Conservation (phyloP, 768 basidiomycete genomes). For the Xerocomellus dryophilus region DNA sequence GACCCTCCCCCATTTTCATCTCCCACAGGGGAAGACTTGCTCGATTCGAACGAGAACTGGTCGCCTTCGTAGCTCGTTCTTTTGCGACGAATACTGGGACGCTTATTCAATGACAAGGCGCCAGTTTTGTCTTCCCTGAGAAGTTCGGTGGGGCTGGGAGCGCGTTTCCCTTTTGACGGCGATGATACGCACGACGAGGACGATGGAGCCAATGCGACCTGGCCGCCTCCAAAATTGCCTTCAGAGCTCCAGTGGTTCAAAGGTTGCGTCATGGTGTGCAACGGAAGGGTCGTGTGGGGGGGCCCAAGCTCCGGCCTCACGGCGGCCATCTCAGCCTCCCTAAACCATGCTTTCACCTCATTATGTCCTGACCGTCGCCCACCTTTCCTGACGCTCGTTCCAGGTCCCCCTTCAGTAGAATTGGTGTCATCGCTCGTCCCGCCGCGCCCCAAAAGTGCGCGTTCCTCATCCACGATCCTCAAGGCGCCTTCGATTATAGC, state of each 20-base stretch:
- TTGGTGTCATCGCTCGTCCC: conserved; percentile 23
- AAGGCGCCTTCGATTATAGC: conserved; percentile 80
- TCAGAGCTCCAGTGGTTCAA: conserved; percentile 5
- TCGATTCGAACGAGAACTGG: conserved; percentile 12
- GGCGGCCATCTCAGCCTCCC: neutral
- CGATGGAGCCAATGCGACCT: conserved; percentile 5
- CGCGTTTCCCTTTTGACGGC: conserved; percentile 55
- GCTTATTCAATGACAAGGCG: conserved; percentile 54
- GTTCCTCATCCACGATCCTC: conserved; percentile 73
- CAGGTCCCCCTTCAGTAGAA: conserved; percentile 11
- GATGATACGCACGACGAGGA: conserved; percentile 24
- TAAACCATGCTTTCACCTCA: conserved; percentile 10
- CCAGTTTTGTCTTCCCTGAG: conserved; percentile 59
- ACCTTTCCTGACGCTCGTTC: conserved; percentile 5
- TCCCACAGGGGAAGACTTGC: conserved; percentile 1
- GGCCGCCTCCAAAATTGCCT: conserved; percentile 1
- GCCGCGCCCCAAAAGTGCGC: conserved; percentile 34
- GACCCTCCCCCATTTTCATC: conserved; percentile 11
- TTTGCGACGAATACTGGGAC: conserved; percentile 63
- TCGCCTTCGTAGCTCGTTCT: conserved; percentile 8
- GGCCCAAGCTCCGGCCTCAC: neutral
- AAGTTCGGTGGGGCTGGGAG: conserved; percentile 70
- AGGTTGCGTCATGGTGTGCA: conserved; percentile 4
- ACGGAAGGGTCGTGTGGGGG: conserved; percentile 6
- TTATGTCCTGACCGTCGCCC: conserved; percentile 19